Evolutionary conservation across 2,329 filamentous ascomycete species (phyloP), one percentile per base, ranked within the genome.

Genomic region (Ascochyta viciae-villosae): DNA sequence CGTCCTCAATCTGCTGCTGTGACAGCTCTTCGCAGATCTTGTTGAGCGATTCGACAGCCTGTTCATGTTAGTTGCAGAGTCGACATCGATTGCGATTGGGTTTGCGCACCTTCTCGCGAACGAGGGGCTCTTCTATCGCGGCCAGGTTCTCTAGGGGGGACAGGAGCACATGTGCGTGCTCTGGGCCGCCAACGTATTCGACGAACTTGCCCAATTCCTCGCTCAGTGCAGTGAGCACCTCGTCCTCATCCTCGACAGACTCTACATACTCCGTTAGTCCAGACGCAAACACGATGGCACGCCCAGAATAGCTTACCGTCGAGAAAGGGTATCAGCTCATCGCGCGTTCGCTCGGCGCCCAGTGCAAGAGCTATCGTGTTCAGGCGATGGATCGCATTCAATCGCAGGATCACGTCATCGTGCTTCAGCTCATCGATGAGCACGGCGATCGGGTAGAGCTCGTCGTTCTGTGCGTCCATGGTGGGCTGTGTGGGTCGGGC

Each of bases 401-500:
- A 86, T 78, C 95, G 91, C 76, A 99, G 88, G 65, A 98, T 87
- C 69, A 99, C 95, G 84, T 99, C 96, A 78, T 99, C 95, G 80
- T 99, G 95, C 94, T 99, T 99, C 75, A 99, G 86, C 87, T 99
- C 95, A 80, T 99, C 95, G 81, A 99, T 99, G 80, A 99, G 89
- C 69, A 99, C 95, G 76, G 96, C 95, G 84, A 99, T 99, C 78
- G 95, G 95, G 81, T 98, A 99, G 74, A 99, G 92, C 88, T 98
- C 96, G 82, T 99, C 95, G 79, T 89, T 96, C 83, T 94, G 88
- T 81, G 89, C 91, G 82, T 97, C 92, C 94, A 98, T 98, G 64
- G 47, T 73, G 66, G 59, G 63, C 57, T 51, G 45, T 63, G 50
- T 42, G 53, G 57, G 58, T 61, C 51, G 61, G 61, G 63, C 60